phyloP scores from a whole-genome alignment of 176 grass and related monocot genomes.

The Pharus latifolius region DNA sequence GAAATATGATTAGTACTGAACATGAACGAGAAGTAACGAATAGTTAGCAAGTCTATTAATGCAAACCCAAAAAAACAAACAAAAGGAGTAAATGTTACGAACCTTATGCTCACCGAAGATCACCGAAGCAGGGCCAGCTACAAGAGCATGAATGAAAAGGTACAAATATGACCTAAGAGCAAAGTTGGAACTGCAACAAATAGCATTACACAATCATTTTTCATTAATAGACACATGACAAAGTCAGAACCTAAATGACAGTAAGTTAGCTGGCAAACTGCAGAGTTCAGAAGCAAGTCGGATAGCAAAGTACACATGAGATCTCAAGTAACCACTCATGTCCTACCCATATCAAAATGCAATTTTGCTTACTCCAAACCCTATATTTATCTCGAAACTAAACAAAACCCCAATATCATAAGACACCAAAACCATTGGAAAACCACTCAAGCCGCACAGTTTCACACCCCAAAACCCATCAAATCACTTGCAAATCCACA shows the following conservation, averaged over 20 bases:
- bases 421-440: not conserved
- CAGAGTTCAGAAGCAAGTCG: too few relatives aligned
- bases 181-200: slow-evolving; percentile 74
- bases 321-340: not conserved
- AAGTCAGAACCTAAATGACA: not conserved
- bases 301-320: too few relatives aligned
- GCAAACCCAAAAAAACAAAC: not conserved
- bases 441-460: not conserved
- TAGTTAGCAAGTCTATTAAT: not conserved
- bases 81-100: not conserved
- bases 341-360: not conserved
- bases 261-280: too few relatives aligned
- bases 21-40: not conserved
- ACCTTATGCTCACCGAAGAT: slow-evolving; percentile 87
- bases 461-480: not conserved
- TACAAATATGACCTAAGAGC: slow-evolving; percentile 93
- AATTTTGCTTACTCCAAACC: not conserved
- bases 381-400: not conserved
- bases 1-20: slow-evolving; percentile 1
- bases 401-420: not conserved
- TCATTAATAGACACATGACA: not conserved
- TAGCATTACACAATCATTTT: not conserved
- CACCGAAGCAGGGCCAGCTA: slow-evolving; percentile 76
- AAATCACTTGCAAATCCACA: not conserved
- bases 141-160: slow-evolving; percentile 77